phyloP scores from a whole-genome alignment of 2,329 filamentous ascomycete genomes.

The Colletotrichum spinosum region DNA sequence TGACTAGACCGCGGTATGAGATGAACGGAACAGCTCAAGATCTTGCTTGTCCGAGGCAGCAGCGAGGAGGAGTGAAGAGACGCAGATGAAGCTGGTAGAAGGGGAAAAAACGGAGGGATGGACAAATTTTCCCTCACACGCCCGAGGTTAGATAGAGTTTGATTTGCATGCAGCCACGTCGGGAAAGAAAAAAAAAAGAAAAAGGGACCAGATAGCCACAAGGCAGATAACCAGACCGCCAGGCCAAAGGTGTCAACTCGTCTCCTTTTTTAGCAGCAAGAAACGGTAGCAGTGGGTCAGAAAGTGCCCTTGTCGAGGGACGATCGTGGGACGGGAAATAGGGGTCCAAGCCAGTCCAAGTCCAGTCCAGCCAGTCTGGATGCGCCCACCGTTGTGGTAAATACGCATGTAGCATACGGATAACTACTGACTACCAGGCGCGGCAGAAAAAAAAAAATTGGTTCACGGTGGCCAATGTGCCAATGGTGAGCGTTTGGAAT shows the following conservation, averaged over 20 bases:
- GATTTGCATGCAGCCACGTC: neutral
- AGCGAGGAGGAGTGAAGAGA: neutral
- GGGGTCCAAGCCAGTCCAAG: constrained; percentile 29
- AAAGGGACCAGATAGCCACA: neutral
- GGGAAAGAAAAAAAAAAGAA: constrained; percentile 6
- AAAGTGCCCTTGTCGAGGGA: constrained; percentile 16
- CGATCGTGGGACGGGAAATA: constrained; percentile 26
- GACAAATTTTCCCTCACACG: constrained; percentile 22
- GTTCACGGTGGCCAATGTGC: constrained; percentile 3
- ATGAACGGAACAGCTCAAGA: constrained; percentile 17
- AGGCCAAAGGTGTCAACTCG: constrained; percentile 16
- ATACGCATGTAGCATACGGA: neutral
- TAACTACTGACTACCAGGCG: neutral
- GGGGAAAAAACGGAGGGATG: neutral
- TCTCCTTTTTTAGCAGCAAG: constrained; percentile 24
- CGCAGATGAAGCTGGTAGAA: constrained; percentile 8
- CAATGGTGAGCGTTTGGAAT: constrained; percentile 28
- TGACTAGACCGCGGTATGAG: constrained; percentile 7
- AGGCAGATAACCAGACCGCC: constrained; percentile 21
- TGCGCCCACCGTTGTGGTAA: constrained; percentile 12
- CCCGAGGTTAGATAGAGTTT: constrained; percentile 27
- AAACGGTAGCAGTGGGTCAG: constrained; percentile 16
- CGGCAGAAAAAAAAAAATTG: constrained; percentile 19
- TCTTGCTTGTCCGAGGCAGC: neutral
- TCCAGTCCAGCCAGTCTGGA: constrained; percentile 7